phyloP scores from a whole-genome alignment of 768 basidiomycete species.

The Megacollybia marginata region DNA sequence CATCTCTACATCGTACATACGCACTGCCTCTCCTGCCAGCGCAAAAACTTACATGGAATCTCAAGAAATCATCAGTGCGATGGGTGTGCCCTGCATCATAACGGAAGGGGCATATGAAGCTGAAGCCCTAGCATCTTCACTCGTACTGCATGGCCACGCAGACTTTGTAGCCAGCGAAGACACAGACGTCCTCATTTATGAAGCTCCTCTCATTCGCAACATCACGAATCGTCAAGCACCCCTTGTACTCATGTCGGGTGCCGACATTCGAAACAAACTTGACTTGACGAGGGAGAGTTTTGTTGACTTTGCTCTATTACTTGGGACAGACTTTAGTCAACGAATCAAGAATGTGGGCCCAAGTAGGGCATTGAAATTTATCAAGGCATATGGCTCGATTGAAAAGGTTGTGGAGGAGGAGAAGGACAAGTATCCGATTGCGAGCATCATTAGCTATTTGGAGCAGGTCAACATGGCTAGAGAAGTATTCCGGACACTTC shows the following conservation, averaged over 20 bases:
- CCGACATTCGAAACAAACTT: slow-evolving; percentile 51
- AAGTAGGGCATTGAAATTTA: slow-evolving; percentile 65
- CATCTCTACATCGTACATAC: slow-evolving; percentile 59
- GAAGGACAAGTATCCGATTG: slow-evolving; percentile 42
- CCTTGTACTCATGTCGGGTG: slow-evolving; percentile 56
- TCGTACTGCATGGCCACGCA: slow-evolving; percentile 67
- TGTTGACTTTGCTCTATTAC: slow-evolving; percentile 79
- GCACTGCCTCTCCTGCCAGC: slow-evolving; percentile 57
- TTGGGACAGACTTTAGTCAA: slow-evolving; percentile 88
- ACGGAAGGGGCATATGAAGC: slow-evolving; percentile 69
- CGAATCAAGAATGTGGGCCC: slow-evolving; percentile 83
- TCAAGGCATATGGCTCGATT: slow-evolving; percentile 64
- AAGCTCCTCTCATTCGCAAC: slow-evolving; percentile 75
- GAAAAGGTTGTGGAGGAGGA: slow-evolving; percentile 54
- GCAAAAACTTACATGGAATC: slow-evolving; percentile 61
- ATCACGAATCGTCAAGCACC: slow-evolving; percentile 55
- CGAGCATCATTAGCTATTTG: slow-evolving; percentile 47
- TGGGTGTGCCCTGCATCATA: slow-evolving; percentile 80
- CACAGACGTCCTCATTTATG: slow-evolving; percentile 80
- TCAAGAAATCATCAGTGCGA: slow-evolving; percentile 58
- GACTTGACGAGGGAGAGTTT: slow-evolving; percentile 50
- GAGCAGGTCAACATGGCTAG: slow-evolving; percentile 58
- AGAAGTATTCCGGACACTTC: slow-evolving; percentile 56
- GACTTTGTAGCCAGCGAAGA: slow-evolving; percentile 93
- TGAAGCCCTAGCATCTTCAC: slow-evolving; percentile 75